Evolutionary conservation across 1,284 basidiomycete genomes (phyloP).

Genomic region (Ustilago shanxiensis): DNA sequence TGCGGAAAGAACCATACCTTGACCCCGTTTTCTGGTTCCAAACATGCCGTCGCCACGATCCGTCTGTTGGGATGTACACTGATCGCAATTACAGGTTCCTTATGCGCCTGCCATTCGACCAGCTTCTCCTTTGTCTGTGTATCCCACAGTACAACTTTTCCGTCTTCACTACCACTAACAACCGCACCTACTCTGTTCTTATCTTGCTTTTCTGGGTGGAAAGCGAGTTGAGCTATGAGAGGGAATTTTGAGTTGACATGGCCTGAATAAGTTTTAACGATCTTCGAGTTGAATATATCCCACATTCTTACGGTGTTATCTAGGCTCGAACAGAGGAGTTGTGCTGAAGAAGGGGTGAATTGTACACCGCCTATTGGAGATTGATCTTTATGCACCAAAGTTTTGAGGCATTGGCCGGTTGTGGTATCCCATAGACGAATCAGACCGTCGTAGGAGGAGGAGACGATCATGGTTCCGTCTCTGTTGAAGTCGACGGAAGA

Average conservation of each 20-base stretch:
- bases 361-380: constrained; percentile 87
- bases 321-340: constrained; percentile 87
- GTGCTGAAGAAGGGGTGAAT: constrained; percentile 92
- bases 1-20: constrained; percentile 47
- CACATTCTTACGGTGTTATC: constrained; percentile 93
- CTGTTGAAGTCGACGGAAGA: constrained; percentile 91
- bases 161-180: constrained; percentile 90
- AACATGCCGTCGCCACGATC: constrained; percentile 55
- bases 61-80: constrained; percentile 53
- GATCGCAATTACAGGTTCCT: constrained; percentile 71
- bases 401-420: constrained; percentile 96
- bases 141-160: constrained; percentile 89
- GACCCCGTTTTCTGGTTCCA: constrained; percentile 58
- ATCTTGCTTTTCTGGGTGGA: neutral
- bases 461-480: constrained; percentile 93
- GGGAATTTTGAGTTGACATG: constrained; percentile 84
- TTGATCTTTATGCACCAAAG: constrained; percentile 94
- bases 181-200: constrained; percentile 68
- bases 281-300: constrained; percentile 91
- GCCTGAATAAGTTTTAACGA: constrained; percentile 90
- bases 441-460: constrained; percentile 93
- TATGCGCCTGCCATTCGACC: constrained; percentile 82
- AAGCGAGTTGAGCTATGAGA: constrained; percentile 53
- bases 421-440: constrained; percentile 89
- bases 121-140: constrained; percentile 83